Evolutionary conservation across 2,329 filamentous ascomycete species (phyloP).

Genomic region (Alternaria conjuncta): DNA sequence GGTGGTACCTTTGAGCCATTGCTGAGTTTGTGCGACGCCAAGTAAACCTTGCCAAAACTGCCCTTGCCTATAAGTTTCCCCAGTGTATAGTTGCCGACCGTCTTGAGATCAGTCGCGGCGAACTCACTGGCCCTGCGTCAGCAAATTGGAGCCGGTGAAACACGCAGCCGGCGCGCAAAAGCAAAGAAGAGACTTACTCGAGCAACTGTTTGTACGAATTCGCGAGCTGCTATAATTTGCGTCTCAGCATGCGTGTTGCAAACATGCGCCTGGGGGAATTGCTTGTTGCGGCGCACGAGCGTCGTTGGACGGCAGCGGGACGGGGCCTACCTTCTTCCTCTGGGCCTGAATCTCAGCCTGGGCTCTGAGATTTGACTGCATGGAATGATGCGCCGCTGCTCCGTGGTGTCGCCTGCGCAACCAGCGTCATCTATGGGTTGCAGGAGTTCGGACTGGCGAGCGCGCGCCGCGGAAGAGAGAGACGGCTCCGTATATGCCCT

Average conservation of each 20-base stretch:
- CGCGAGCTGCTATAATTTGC: slow-evolving; percentile 71
- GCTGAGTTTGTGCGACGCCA: slow-evolving; percentile 94
- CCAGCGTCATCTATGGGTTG: slow-evolving; percentile 45
- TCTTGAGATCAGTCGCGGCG: slow-evolving; percentile 85
- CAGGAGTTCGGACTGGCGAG: slow-evolving; percentile 26
- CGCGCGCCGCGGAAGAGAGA: slow-evolving; percentile 26
- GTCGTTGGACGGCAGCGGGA: neutral
- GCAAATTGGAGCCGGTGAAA: slow-evolving; percentile 10
- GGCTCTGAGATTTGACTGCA: slow-evolving; percentile 55
- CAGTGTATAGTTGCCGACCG: slow-evolving; percentile 92
- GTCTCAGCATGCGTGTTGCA: slow-evolving; percentile 6
- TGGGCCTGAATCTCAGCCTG: slow-evolving; percentile 65
- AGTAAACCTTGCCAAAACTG: slow-evolving; percentile 97
- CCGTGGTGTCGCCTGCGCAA: slow-evolving; percentile 32
- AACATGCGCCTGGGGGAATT: slow-evolving; percentile 4
- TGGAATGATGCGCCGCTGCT: slow-evolving; percentile 45
- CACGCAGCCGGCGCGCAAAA: slow-evolving; percentile 7
- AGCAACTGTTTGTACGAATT: slow-evolving; percentile 96
- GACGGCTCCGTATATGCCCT: slow-evolving; percentile 10
- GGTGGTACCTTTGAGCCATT: slow-evolving; percentile 88
- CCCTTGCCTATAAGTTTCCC: slow-evolving; percentile 95
- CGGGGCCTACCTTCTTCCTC: slow-evolving; percentile 62
- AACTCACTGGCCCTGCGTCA: slow-evolving; percentile 74
- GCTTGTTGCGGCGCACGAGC: slow-evolving; percentile 11
- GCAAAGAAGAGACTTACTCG: slow-evolving; percentile 67